Conservation (phyloP, 2,329 filamentous ascomycete genomes). For the Ophiostoma ulmi region DNA sequence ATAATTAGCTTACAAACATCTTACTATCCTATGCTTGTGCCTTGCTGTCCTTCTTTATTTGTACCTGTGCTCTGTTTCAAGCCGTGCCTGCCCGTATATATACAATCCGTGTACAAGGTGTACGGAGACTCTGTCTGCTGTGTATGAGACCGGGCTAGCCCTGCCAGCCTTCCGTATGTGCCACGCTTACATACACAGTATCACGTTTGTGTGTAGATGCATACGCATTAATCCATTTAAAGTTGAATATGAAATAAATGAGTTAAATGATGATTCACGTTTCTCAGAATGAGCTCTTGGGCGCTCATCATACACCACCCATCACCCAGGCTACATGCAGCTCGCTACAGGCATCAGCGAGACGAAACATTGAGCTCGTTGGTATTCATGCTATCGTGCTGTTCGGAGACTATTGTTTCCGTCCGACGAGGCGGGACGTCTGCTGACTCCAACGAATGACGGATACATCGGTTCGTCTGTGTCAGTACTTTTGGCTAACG, state of each 20-base stretch:
- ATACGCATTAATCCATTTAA: not conserved
- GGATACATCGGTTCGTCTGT: not conserved
- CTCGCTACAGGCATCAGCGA: not conserved
- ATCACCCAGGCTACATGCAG: not conserved
- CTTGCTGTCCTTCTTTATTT: not conserved
- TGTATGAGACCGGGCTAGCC: constrained; percentile 12
- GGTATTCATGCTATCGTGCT: not conserved
- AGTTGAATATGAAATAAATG: not conserved
- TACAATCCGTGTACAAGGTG: not conserved
- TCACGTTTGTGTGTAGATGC: not conserved
- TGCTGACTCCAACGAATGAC: not conserved
- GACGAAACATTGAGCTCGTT: not conserved
- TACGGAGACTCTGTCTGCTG: not conserved
- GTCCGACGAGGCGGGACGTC: not conserved
- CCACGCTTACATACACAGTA: not conserved
- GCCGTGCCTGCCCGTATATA: not conserved
- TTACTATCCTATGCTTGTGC: not conserved
- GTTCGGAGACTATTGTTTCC: not conserved
- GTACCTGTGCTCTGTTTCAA: constrained; percentile 12
- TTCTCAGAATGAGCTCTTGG: not conserved
- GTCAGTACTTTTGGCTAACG: not conserved
- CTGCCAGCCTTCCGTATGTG: not conserved
- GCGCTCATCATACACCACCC: constrained; percentile 3
- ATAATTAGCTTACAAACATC: not conserved
- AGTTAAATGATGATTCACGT: not conserved